Conservation (phyloP, 345 rosid species). For the Brassica incana region DNA sequence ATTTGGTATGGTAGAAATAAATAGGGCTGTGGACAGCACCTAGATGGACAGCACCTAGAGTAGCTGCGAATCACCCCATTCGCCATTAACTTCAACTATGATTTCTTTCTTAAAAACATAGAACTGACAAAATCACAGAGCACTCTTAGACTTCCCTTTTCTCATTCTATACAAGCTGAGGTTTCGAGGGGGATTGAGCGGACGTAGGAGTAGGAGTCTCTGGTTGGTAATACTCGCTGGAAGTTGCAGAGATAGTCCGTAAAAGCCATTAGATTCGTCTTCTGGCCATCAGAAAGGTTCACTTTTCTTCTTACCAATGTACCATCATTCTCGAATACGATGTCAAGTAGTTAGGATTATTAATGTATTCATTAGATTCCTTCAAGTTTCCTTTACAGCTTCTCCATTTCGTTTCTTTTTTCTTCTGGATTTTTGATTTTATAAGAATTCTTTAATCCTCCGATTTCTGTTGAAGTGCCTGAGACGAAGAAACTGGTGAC, state of each 20-base stretch:
- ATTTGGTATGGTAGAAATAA: no score
- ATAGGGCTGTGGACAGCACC: no score
- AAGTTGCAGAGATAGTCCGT: not conserved
- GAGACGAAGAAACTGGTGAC: not conserved
- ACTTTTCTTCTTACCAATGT: not conserved
- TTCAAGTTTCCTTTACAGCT: not conserved
- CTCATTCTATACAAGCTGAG: not conserved
- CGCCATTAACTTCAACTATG: no score
- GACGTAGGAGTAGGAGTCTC: not conserved
- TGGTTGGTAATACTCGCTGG: not conserved
- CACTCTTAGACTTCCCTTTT: not conserved
- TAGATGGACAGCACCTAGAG: no score
- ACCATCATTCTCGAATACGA: no score
- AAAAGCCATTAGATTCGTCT: not conserved
- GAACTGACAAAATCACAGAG: not conserved
- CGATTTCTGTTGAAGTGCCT: not conserved
- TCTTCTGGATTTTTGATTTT: not conserved
- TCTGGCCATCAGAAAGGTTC: not conserved
- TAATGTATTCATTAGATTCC: no score
- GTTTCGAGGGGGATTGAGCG: not conserved
- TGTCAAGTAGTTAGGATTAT: not conserved
- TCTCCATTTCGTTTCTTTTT: not conserved
- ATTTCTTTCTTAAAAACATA: not conserved
- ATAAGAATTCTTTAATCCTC: not conserved
- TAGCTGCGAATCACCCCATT: no score